These are phyloP conservation scores for Metschnikowia vanudenii DNA, from an alignment of 805 yeast genomes.

Conservation along the genomic window DNA sequence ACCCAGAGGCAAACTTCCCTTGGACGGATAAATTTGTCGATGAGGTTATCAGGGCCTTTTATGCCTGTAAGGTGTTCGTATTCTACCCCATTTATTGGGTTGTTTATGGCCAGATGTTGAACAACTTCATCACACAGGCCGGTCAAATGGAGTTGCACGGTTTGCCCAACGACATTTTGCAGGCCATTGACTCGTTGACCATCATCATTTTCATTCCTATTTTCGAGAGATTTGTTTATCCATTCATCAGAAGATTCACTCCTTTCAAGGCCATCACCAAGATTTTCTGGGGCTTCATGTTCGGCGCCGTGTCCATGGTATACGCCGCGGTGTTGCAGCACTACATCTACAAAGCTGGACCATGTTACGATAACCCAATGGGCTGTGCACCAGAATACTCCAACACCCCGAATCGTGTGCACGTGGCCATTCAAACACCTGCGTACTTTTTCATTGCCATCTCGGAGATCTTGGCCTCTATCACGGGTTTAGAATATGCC, in stretches of 20 bases:
- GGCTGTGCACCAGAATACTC: constrained; percentile 40
- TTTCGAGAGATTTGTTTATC: constrained; percentile 56
- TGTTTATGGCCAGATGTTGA: constrained; percentile 67
- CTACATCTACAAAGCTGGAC: constrained; percentile 65
- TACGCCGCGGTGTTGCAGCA: constrained; percentile 77
- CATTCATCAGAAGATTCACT: constrained; percentile 45
- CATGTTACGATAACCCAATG: constrained; percentile 66
- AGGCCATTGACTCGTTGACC: constrained; percentile 72
- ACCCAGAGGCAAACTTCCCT: constrained; percentile 45
- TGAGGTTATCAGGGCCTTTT: constrained; percentile 62
- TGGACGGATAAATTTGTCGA: constrained; percentile 76
- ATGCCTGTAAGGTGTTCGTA: constrained; percentile 70
- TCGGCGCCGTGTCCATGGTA: constrained; percentile 64
- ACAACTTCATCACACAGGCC: constrained; percentile 72
- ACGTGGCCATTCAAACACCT: constrained; percentile 70
- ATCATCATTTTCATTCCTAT: constrained; percentile 74
- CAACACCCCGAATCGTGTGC: constrained; percentile 52
- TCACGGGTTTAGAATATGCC: constrained; percentile 82
- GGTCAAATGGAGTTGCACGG: constrained; percentile 73
- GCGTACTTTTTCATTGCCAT: constrained; percentile 72
- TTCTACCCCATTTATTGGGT: constrained; percentile 76
- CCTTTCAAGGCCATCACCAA: constrained; percentile 69
- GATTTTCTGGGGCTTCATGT: constrained; percentile 66
- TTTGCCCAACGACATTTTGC: constrained; percentile 77
- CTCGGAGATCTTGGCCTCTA: constrained; percentile 75